Conservation (phyloP, 148 eudicot genomes). For the Polygonum aviculare region DNA sequence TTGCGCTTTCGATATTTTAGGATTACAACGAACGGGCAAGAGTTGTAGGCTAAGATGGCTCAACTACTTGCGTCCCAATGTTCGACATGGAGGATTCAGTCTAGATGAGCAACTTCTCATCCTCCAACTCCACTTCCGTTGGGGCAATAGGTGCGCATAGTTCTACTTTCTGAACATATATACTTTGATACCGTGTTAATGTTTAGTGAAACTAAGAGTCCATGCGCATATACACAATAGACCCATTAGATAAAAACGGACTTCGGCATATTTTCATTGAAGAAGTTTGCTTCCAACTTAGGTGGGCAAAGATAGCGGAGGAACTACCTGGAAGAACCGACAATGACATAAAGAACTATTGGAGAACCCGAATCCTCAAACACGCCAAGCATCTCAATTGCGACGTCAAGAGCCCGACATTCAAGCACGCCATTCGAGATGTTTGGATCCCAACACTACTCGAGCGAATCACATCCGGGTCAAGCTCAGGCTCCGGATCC, state of each 20-base stretch:
- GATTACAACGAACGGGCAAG: constrained; percentile 20
- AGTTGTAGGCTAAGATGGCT: constrained; percentile 27
- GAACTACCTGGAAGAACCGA: constrained; percentile 26
- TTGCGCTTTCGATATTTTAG: background rate
- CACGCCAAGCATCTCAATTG: background rate
- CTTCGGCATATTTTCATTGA: background rate
- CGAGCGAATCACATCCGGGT: background rate
- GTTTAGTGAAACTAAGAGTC: too few relatives aligned
- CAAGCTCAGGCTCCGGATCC: background rate
- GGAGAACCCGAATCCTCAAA: constrained; percentile 9
- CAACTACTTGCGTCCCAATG: constrained; percentile 19
- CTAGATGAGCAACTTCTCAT: constrained; percentile 20
- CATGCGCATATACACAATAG: too few relatives aligned
- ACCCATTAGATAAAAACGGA: too few relatives aligned
- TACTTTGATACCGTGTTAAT: too few relatives aligned
- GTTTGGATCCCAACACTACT: background rate
- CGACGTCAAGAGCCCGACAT: background rate
- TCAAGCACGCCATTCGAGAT: background rate
- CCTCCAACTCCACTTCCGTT: constrained; percentile 17
- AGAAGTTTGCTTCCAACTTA: constrained; percentile 8
- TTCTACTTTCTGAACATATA: too few relatives aligned
- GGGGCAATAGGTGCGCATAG: constrained; percentile 12
- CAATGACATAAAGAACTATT: constrained; percentile 15
- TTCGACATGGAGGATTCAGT: constrained; percentile 17
- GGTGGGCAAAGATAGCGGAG: constrained; percentile 84